These are phyloP conservation scores for Eutrema yunnanense DNA, from an alignment of 345 rosid species.

Conservation along the genomic window DNA sequence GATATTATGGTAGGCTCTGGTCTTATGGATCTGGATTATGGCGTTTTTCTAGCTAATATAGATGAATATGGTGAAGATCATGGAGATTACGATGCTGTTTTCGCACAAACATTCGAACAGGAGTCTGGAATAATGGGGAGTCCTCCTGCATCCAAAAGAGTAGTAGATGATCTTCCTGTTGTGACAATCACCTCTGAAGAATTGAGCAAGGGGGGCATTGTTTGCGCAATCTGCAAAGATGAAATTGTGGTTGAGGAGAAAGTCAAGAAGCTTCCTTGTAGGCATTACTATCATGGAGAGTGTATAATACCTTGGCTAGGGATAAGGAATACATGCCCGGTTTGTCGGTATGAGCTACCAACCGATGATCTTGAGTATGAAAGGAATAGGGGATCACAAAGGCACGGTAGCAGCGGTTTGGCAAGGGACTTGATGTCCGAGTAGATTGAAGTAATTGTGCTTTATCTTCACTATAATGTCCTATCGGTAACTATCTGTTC, in stretches of 20 bases:
- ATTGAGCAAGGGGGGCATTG: constrained; percentile 36
- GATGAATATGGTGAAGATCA: background rate
- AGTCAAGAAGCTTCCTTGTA: constrained; percentile 73
- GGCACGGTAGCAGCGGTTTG: constrained; percentile 8
- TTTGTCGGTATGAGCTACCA: constrained; percentile 82
- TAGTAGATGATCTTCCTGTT: constrained; percentile 52
- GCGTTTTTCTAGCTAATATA: background rate
- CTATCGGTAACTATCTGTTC: background rate
- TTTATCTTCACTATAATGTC: background rate
- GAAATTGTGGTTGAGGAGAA: constrained; percentile 53
- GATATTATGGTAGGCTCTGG: background rate
- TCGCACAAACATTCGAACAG: constrained; percentile 15
- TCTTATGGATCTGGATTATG: background rate
- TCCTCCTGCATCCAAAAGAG: constrained; percentile 68
- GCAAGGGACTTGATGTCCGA: background rate
- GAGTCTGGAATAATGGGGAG: constrained; percentile 25
- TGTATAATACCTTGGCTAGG: constrained; percentile 84
- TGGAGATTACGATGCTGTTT: background rate
- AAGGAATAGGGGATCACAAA: constrained; percentile 38
- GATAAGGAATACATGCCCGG: constrained; percentile 91
- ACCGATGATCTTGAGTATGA: constrained; percentile 77
- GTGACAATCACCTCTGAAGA: constrained; percentile 47
- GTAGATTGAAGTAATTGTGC: background rate
- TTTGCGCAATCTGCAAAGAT: constrained; percentile 87
- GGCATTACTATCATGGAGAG: constrained; percentile 72